Conservation (phyloP, 306 rosid genomes). For the Lotus japonicus region DNA sequence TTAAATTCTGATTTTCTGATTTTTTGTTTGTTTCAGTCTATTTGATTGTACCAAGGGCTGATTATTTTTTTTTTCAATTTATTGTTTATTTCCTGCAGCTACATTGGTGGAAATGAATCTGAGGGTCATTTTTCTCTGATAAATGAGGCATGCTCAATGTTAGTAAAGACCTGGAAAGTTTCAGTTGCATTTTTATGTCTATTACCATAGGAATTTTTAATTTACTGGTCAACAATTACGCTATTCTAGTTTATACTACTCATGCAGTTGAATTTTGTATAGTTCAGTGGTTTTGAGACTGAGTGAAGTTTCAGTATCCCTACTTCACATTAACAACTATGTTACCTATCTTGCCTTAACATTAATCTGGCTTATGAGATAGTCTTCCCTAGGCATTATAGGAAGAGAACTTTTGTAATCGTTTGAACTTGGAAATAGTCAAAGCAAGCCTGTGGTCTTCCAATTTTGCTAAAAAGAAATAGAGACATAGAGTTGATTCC, state of each 20-base stretch:
- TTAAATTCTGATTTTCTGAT: background rate
- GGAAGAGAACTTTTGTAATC: background rate
- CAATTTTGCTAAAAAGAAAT: conserved; percentile 5
- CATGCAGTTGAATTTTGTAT: background rate
- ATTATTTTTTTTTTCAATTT: background rate
- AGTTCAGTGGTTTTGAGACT: conserved; percentile 8
- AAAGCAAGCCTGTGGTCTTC: background rate
- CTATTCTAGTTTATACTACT: conserved; percentile 2
- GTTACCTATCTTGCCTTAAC: background rate
- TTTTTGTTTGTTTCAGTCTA: background rate
- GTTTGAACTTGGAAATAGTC: conserved; percentile 17
- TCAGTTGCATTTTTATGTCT: conserved; percentile 5
- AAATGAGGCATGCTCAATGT: conserved; percentile 95
- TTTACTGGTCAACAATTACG: background rate
- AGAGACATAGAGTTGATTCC: background rate
- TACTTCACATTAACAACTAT: background rate
- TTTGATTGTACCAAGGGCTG: background rate
- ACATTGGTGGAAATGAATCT: conserved; percentile 81
- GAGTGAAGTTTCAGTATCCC: background rate
- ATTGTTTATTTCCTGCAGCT: conserved; percentile 49
- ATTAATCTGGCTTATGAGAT: conserved; percentile 2
- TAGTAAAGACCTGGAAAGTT: conserved; percentile 50
- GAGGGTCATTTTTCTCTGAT: conserved; percentile 80
- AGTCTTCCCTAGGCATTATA: background rate
- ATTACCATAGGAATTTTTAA: background rate